A percentile compares a stretch with the other conserved stretches of the same genome.
phyloP scores from a whole-genome alignment of 2,329 filamentous ascomycete genomes.

The Amauroascus verrucosus region DNA sequence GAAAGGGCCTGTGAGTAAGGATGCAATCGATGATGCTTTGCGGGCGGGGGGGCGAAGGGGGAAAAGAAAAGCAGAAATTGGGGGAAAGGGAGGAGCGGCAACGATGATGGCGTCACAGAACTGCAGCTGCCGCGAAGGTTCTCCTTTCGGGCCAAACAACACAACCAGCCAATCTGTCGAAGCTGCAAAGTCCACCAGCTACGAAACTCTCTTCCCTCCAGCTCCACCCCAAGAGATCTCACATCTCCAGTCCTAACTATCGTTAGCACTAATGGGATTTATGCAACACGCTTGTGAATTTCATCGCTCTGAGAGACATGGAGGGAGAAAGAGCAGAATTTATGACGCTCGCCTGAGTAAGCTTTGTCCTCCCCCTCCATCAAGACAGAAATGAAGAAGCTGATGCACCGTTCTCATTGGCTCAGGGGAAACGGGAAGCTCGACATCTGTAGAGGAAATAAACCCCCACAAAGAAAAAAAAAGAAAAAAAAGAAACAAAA shows the following conservation, averaged over 20 bases:
- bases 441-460: neutral
- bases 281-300: neutral
- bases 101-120: slow-evolving; percentile 6
- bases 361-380: neutral
- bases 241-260: too few species aligned
- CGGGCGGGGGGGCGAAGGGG: neutral
- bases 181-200: neutral
- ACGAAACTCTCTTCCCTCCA: neutral
- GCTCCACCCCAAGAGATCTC: neutral
- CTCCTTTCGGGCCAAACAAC: too few species aligned
- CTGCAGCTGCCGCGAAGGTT: slow-evolving; percentile 1
- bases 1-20: neutral
- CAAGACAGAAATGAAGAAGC: neutral
- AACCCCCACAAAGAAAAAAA: too few species aligned
- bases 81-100: neutral
- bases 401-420: neutral
- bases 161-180: neutral
- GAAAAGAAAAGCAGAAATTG: neutral
- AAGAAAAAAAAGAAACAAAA: neutral
- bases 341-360: slow-evolving; percentile 5
- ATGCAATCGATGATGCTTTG: neutral
- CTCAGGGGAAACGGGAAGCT: neutral
- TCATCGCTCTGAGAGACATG: neutral
- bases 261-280: too few species aligned
- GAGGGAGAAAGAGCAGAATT: neutral